phyloP scores from a whole-genome alignment of 768 basidiomycete genomes.

The Rhizopogon vulgaris region DNA sequence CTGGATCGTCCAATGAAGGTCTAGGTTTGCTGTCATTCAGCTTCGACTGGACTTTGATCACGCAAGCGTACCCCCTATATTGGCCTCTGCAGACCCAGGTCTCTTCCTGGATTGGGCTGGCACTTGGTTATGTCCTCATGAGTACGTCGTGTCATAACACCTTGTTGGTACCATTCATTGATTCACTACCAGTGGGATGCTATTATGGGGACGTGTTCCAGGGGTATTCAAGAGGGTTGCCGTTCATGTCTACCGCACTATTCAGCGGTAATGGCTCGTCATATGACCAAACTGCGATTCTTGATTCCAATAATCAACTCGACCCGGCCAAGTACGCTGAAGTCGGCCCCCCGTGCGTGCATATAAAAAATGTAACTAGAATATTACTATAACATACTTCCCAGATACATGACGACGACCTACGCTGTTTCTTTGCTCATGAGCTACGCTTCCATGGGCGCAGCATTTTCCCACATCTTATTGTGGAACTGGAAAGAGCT shows the following conservation, averaged over 20 bases:
- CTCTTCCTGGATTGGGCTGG: conserved; percentile 8
- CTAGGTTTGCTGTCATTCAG: conserved; percentile 42
- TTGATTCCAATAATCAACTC: conserved; percentile 5
- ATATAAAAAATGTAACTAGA: neutral
- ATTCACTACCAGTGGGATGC: conserved; percentile 1
- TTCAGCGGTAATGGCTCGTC: conserved; percentile 24
- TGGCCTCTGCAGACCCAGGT: conserved; percentile 51
- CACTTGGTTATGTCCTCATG: conserved; percentile 20
- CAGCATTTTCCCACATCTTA: conserved; percentile 40
- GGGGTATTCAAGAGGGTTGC: conserved; percentile 30
- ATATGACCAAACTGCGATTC: conserved; percentile 10
- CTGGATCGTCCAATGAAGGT: conserved; percentile 47
- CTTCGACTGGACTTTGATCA: conserved; percentile 48
- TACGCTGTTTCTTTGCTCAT: conserved; percentile 8
- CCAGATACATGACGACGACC: conserved; percentile 12
- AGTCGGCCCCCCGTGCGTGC: conserved; percentile 9
- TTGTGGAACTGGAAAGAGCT: conserved; percentile 48
- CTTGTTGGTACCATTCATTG: neutral
- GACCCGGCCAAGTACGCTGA: conserved; percentile 7
- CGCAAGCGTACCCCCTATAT: conserved; percentile 46
- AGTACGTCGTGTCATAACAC: conserved; percentile 20
- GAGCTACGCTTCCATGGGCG: conserved; percentile 10
- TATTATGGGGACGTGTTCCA: conserved; percentile 39
- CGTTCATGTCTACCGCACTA: conserved; percentile 43
- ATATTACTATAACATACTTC: conserved; percentile 3